Evolutionary conservation across 2,329 filamentous ascomycete genomes (phyloP).

Genomic region (Cucurbitaria berberidis): DNA sequence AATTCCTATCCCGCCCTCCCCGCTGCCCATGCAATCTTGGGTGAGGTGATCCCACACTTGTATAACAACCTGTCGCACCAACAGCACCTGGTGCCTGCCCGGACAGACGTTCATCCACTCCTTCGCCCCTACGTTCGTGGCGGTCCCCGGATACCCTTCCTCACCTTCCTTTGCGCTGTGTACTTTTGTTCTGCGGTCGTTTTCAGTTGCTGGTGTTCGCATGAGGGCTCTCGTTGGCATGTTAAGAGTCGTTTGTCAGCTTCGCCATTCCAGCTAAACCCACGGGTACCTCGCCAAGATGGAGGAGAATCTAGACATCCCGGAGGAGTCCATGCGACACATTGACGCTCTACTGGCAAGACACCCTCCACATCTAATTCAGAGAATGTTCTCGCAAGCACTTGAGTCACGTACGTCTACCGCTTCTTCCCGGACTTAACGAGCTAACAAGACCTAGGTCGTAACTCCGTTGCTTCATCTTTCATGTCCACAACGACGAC

Average conservation of each 20-base stretch:
- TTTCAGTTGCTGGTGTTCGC: constrained; percentile 10
- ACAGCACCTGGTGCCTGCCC: constrained; percentile 38
- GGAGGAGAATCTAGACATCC: constrained; percentile 45
- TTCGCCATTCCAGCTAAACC: constrained; percentile 14
- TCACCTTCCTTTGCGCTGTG: constrained; percentile 26
- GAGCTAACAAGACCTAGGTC: constrained; percentile 37
- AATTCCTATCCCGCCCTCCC: constrained; percentile 44
- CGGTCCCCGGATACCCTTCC: constrained; percentile 26
- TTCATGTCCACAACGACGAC: constrained; percentile 41
- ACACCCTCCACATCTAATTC: constrained; percentile 46
- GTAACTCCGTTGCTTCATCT: constrained; percentile 43
- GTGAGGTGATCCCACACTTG: constrained; percentile 40
- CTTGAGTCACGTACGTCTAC: constrained; percentile 43
- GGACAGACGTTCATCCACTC: constrained; percentile 44
- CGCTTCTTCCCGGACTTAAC: not conserved
- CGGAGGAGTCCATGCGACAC: constrained; percentile 47
- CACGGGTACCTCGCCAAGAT: constrained; percentile 27
- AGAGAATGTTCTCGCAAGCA: constrained; percentile 47
- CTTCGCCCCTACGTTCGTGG: constrained; percentile 30
- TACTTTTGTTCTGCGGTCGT: constrained; percentile 14
- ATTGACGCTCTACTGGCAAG: constrained; percentile 45
- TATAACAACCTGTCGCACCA: constrained; percentile 47
- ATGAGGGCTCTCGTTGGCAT: constrained; percentile 24
- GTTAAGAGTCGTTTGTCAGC: constrained; percentile 17
- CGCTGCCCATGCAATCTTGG: constrained; percentile 36